Conservation (phyloP, 495 filamentous ascomycete species). For the Penicillium tannophilum region DNA sequence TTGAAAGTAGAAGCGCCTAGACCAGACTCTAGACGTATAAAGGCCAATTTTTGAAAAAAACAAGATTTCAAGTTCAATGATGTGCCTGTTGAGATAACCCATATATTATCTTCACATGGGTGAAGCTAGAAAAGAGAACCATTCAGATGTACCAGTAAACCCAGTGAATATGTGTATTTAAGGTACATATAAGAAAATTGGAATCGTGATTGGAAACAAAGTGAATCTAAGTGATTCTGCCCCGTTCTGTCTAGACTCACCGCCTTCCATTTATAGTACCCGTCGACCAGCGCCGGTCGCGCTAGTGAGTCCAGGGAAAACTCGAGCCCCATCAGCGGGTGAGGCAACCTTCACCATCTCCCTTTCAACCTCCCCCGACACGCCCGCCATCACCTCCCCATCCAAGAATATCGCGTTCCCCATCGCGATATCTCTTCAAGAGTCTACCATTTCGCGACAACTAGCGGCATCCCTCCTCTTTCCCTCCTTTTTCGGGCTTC, state of each 20-base stretch:
- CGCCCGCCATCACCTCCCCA: conserved; percentile 35
- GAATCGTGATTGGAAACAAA: neutral
- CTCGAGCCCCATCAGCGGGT: conserved; percentile 48
- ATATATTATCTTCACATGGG: too few species aligned
- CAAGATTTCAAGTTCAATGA: too few species aligned
- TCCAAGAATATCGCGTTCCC: conserved; percentile 44
- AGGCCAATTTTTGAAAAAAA: too few species aligned
- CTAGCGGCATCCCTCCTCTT: conserved; percentile 26
- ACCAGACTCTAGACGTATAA: too few species aligned
- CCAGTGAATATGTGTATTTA: too few species aligned
- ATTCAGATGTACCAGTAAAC: too few species aligned
- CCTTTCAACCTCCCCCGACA: conserved; percentile 46
- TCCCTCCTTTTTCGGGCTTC: conserved; percentile 39
- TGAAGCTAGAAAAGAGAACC: too few species aligned
- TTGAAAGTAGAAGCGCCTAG: too few species aligned
- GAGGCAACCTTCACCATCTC: conserved; percentile 45
- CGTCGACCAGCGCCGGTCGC: conserved; percentile 17
- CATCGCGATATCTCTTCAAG: conserved; percentile 46
- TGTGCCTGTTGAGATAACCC: too few species aligned
- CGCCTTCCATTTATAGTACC: neutral
- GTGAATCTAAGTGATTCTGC: neutral
- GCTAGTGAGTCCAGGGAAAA: conserved; percentile 42
- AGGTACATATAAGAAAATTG: too few species aligned
- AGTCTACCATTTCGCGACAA: conserved; percentile 26
- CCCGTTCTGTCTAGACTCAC: neutral